Conservation (phyloP, 2,329 filamentous ascomycete species). For the Dothistroma pini region DNA sequence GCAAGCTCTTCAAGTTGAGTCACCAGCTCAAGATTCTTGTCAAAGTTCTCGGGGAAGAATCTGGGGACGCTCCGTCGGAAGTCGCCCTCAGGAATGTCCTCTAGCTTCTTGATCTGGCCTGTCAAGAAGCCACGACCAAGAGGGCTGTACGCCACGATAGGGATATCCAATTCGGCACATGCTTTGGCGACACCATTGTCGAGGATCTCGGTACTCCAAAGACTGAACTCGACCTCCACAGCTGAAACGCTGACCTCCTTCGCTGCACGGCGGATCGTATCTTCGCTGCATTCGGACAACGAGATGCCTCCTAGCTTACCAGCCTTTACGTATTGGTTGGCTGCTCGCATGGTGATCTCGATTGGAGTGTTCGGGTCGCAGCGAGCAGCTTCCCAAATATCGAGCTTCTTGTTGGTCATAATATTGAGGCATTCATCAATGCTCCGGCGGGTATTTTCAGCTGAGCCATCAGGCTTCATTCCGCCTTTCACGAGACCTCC, state of each 20-base stretch:
- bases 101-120: slow-evolving; percentile 47
- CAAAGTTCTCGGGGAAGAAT: slow-evolving; percentile 61
- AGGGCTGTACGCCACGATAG: slow-evolving; percentile 69
- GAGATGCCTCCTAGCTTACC: slow-evolving; percentile 46
- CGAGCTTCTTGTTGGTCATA: slow-evolving; percentile 47
- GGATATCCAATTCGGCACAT: slow-evolving; percentile 62
- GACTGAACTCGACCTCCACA: slow-evolving; percentile 59
- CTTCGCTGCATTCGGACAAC: slow-evolving; percentile 45
- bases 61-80: slow-evolving; percentile 49
- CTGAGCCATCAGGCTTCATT: slow-evolving; percentile 39
- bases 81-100: slow-evolving; percentile 56
- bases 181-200: slow-evolving; percentile 55
- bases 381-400: slow-evolving; percentile 48
- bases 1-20: slow-evolving; percentile 57
- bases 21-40: slow-evolving; percentile 62
- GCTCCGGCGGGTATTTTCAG: slow-evolving; percentile 41
- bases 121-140: slow-evolving; percentile 61
- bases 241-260: slow-evolving; percentile 54
- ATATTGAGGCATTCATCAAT: slow-evolving; percentile 46
- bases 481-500: slow-evolving; percentile 39
- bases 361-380: slow-evolving; percentile 44
- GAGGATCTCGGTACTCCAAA: slow-evolving; percentile 56
- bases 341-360: slow-evolving; percentile 44
- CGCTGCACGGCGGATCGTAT: slow-evolving; percentile 47
- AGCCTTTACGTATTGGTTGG: slow-evolving; percentile 38